Conservation (phyloP, 257 asterid genomes). For the Verbascum thapsus region DNA sequence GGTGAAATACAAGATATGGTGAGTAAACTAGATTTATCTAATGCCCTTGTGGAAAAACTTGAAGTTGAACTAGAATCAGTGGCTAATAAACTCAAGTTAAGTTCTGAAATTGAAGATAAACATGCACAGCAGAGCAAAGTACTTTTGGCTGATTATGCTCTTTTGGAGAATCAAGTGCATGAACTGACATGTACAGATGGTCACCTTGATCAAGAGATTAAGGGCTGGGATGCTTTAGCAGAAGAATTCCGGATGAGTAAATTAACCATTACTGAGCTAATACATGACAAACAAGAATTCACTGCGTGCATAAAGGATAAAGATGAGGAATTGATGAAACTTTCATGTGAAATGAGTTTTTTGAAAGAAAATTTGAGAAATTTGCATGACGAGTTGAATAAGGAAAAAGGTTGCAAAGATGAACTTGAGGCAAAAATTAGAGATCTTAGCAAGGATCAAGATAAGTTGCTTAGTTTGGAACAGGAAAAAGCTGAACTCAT, state of each 20-base stretch:
- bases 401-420: too few relatives aligned
- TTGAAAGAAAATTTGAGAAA: too few relatives aligned
- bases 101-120: conserved; percentile 64
- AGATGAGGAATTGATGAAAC: too few relatives aligned
- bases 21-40: conserved; percentile 55
- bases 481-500: conserved; percentile 49
- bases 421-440: too few relatives aligned
- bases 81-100: conserved; percentile 53
- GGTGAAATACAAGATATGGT: conserved; percentile 49
- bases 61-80: conserved; percentile 70
- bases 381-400: conserved; percentile 54
- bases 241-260: conserved; percentile 54
- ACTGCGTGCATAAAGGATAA: conserved; percentile 41
- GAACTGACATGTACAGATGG: conserved; percentile 56
- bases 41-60: conserved; percentile 72
- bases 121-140: conserved; percentile 45
- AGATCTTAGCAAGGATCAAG: conserved; percentile 48
- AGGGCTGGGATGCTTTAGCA: conserved; percentile 54
- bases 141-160: conserved; percentile 65
- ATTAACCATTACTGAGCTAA: conserved; percentile 48
- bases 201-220: conserved; percentile 52
- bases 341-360: too few relatives aligned
- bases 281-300: conserved; percentile 59
- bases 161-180: conserved; percentile 64
- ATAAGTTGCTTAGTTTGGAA: conserved; percentile 49